These are phyloP conservation scores for Penicillium malachiteum DNA, from an alignment of 495 filamentous ascomycete species.

Conservation along the genomic window DNA sequence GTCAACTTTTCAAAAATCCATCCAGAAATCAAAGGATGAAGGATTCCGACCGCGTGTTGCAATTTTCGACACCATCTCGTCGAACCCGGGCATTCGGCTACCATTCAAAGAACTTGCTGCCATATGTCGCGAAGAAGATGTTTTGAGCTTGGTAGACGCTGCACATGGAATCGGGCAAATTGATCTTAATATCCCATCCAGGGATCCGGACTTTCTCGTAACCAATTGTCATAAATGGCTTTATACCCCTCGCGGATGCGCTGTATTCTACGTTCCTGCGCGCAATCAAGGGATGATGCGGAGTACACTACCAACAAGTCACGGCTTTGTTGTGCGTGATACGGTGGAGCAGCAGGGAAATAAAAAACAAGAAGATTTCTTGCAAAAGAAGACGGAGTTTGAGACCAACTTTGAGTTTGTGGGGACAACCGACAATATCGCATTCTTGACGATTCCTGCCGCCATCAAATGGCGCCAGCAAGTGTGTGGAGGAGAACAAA, in stretches of 20 bases:
- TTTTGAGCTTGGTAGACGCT: conserved; percentile 64
- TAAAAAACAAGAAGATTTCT: neutral
- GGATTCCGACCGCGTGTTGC: conserved; percentile 54
- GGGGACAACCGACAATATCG: conserved; percentile 64
- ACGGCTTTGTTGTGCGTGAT: conserved; percentile 36
- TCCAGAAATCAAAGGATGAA: conserved; percentile 33
- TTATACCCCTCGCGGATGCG: conserved; percentile 68
- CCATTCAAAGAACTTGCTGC: conserved; percentile 64
- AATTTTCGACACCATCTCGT: conserved; percentile 72
- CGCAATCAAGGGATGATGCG: conserved; percentile 71
- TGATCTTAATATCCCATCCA: conserved; percentile 52
- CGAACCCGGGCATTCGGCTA: conserved; percentile 66
- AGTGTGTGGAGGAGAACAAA: conserved; percentile 52
- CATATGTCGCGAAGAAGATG: conserved; percentile 56
- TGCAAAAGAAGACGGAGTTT: conserved; percentile 37
- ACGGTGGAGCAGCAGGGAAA: neutral
- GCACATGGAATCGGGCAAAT: conserved; percentile 78
- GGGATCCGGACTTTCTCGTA: conserved; percentile 75
- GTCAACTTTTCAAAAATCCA: conserved; percentile 40
- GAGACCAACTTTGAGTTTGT: conserved; percentile 69
- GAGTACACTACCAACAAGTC: conserved; percentile 63
- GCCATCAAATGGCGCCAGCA: conserved; percentile 60
- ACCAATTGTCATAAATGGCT: conserved; percentile 85
- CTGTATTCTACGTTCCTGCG: conserved; percentile 70
- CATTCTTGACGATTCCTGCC: conserved; percentile 64